These are phyloP conservation scores for Phlyctochytrium planicorne DNA, from an alignment of 192 early-diverging fungal genomes.

Conservation along the genomic window DNA sequence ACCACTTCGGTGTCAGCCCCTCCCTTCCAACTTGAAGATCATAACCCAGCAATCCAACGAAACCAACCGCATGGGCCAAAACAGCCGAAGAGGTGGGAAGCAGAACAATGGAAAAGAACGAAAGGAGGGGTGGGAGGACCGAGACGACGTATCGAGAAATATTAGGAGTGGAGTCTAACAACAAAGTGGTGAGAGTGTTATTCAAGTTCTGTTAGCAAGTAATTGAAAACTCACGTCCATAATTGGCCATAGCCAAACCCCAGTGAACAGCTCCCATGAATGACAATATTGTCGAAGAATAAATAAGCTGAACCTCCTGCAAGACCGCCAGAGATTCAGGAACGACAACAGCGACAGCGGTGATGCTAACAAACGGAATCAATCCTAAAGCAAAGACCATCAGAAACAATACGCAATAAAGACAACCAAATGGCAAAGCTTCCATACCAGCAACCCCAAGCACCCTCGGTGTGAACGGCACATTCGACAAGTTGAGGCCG, in stretches of 20 bases:
- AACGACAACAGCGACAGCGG: background rate
- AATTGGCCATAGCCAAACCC: slow-evolving; percentile 29
- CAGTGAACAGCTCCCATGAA: slow-evolving; percentile 30
- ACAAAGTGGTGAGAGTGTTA: too few species aligned
- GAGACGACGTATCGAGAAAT: slow-evolving; percentile 1
- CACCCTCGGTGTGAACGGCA: background rate
- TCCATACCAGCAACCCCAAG: background rate
- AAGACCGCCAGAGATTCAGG: background rate
- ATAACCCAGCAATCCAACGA: background rate
- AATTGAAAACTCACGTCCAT: slow-evolving; percentile 11
- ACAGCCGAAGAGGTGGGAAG: background rate
- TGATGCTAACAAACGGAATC: background rate
- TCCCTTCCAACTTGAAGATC: background rate
- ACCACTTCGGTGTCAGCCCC: slow-evolving; percentile 12
- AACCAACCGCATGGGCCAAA: slow-evolving; percentile 1
- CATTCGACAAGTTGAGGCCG: too few species aligned
- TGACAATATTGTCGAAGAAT: slow-evolving; percentile 20
- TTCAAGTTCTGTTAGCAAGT: too few species aligned
- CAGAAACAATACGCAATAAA: background rate
- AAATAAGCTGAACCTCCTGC: slow-evolving; percentile 20
- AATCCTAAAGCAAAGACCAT: background rate
- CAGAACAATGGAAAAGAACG: slow-evolving; percentile 1
- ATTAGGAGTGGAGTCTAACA: background rate
- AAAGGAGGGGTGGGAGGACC: background rate
- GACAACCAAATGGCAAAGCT: background rate